A percentile compares a stretch with the other conserved stretches of the same genome.
These are phyloP conservation scores for Cercospora citrullina DNA, from an alignment of 2,329 filamentous ascomycete species.

Conservation along the genomic window DNA sequence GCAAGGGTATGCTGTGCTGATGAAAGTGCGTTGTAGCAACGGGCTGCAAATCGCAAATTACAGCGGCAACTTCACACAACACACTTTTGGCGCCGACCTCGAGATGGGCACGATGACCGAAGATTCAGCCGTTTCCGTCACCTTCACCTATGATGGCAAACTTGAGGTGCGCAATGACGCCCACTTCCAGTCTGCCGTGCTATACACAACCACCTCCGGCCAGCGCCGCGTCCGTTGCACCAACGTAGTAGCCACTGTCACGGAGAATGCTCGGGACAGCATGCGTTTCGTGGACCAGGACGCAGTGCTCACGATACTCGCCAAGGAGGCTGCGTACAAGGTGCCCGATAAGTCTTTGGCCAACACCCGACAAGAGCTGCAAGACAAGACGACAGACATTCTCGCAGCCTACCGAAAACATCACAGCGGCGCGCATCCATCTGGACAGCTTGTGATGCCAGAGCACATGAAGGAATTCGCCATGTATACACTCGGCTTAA, in stretches of 20 bases:
- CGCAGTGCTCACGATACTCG: constrained; percentile 81
- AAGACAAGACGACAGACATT: constrained; percentile 90
- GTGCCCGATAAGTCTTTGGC: constrained; percentile 72
- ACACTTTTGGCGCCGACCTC: constrained; percentile 90
- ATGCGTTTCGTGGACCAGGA: constrained; percentile 97
- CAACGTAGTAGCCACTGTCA: constrained; percentile 91
- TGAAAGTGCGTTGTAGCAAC: constrained; percentile 98
- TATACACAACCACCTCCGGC: constrained; percentile 90
- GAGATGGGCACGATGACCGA: constrained; percentile 91
- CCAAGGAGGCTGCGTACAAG: constrained; percentile 91
- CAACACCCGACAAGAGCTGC: constrained; percentile 78
- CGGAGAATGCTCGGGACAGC: constrained; percentile 74
- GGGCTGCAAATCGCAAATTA: constrained; percentile 92
- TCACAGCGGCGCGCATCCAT: constrained; percentile 81
- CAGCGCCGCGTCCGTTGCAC: constrained; percentile 88
- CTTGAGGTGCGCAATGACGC: constrained; percentile 95
- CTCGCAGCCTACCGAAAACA: constrained; percentile 90
- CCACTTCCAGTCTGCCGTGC: constrained; percentile 91
- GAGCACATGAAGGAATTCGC: constrained; percentile 94
- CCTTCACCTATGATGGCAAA: constrained; percentile 94
- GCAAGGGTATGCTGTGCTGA: constrained; percentile 90
- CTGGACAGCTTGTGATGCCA: constrained; percentile 89
- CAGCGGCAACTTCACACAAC: constrained; percentile 93
- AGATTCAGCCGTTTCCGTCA: constrained; percentile 88
- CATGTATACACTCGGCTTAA: constrained; percentile 89